Evolutionary conservation across 164 flowering plant species (phyloP).

Genomic region (Dillenia suffruticosa): DNA sequence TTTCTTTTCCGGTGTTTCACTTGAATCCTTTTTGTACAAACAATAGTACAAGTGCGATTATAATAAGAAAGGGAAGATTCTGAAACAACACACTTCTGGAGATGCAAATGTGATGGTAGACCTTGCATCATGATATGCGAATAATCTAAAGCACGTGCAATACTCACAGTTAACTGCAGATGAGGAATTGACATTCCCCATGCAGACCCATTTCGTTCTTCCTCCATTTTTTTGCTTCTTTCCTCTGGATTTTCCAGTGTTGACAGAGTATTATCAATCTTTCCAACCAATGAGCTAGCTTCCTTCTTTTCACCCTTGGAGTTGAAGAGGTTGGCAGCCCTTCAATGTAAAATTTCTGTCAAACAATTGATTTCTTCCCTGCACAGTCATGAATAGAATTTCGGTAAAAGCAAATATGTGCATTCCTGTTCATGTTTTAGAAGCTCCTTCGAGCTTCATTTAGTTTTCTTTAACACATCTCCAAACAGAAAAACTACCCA

Average conservation of each 20-base stretch:
- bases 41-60: too few species aligned
- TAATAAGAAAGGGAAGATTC: too few species aligned
- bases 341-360: slow-evolving; percentile 55
- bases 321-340: slow-evolving; percentile 35
- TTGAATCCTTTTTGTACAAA: too few species aligned
- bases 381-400: slow-evolving; percentile 10
- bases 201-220: slow-evolving; percentile 14
- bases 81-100: too few species aligned
- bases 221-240: slow-evolving; percentile 21
- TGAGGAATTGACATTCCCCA: slow-evolving; percentile 29
- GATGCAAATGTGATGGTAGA: too few species aligned
- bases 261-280: slow-evolving; percentile 12
- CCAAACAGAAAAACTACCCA: too few species aligned
- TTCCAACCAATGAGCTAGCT: slow-evolving; percentile 9
- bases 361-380: slow-evolving; percentile 70
- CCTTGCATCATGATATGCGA: too few species aligned
- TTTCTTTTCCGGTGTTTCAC: too few species aligned
- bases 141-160: too few species aligned
- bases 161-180: slow-evolving; percentile 36
- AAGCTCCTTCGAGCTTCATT: too few species aligned
- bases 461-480: too few species aligned
- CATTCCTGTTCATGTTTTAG: not conserved
- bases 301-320: slow-evolving; percentile 20
- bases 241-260: slow-evolving; percentile 17
- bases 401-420: slow-evolving; percentile 4